Conservation (phyloP, 176 grass and related monocot genomes). For the Aegilops umbellulata region DNA sequence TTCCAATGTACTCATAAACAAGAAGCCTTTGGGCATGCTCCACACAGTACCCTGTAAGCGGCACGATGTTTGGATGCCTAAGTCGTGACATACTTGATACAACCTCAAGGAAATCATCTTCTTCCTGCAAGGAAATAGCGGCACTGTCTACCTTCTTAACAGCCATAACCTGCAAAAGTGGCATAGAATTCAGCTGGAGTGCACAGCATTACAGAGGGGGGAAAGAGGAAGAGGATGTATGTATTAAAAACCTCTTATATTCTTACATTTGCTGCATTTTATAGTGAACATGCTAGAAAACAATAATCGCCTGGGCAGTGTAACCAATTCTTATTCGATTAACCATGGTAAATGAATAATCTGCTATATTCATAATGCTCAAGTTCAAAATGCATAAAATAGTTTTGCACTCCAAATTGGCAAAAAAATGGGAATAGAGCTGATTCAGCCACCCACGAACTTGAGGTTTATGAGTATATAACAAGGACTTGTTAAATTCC, state of each 20-base stretch:
- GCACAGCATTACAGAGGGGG: neutral
- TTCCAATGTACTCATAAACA: constrained; percentile 85
- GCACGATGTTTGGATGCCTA: constrained; percentile 89
- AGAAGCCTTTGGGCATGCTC: constrained; percentile 91
- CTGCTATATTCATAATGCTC: neutral
- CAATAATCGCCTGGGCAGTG: neutral
- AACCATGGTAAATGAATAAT: constrained; percentile 8
- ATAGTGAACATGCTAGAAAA: constrained; percentile 7
- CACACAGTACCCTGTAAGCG: constrained; percentile 81
- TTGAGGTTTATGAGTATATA: constrained; percentile 2
- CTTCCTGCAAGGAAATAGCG: constrained; percentile 81
- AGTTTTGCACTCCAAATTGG: neutral
- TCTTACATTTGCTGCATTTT: neutral
- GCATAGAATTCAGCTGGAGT: constrained; percentile 27
- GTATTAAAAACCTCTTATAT: constrained; percentile 5
- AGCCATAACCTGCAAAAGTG: constrained; percentile 76
- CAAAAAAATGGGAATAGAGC: neutral
- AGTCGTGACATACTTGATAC: constrained; percentile 89
- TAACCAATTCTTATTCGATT: neutral
- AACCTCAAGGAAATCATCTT: constrained; percentile 92
- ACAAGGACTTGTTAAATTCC: neutral
- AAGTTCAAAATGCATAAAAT: neutral
- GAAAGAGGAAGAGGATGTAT: neutral
- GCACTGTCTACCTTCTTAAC: constrained; percentile 94
- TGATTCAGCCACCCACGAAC: neutral